Percentiles rank a stretch among this genome's conserved stretches.
Conservation (phyloP, 1,284 basidiomycete genomes). For the Ustilago cynodontis region DNA sequence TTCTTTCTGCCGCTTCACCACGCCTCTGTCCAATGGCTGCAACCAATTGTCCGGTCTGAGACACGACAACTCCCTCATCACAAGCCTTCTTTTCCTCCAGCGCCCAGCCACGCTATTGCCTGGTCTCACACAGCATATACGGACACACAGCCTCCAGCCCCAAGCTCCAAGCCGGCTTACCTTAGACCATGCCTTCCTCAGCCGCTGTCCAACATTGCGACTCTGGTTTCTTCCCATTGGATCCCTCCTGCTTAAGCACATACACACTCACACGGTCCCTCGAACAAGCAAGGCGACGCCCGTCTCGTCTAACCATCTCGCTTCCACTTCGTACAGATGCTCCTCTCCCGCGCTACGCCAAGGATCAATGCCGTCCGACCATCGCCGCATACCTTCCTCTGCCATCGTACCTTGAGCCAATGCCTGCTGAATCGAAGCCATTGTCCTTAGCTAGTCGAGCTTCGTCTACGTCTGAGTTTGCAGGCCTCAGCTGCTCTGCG, state of each 20-base stretch:
- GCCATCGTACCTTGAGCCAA: background rate
- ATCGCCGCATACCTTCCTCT: background rate
- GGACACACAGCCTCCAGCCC: background rate
- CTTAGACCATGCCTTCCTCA: background rate
- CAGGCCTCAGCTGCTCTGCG: slow-evolving; percentile 10
- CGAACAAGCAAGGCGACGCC: background rate
- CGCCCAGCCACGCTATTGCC: slow-evolving; percentile 2
- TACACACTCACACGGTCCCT: slow-evolving; percentile 1
- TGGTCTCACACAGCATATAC: background rate
- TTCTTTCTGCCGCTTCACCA: background rate
- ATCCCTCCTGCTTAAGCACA: background rate
- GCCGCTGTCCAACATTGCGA: background rate
- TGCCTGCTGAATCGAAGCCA: background rate
- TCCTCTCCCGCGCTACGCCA: background rate
- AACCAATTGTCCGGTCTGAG: slow-evolving; percentile 2
- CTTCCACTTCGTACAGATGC: background rate
- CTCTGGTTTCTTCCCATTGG: background rate
- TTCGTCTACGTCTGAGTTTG: background rate
- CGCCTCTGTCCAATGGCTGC: too few relatives aligned
- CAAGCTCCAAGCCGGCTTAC: background rate
- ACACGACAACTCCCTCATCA: too few relatives aligned
- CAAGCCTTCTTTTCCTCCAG: slow-evolving; percentile 3
- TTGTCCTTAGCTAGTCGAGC: too few relatives aligned
- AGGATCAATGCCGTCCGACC: background rate
- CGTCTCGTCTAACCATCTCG: slow-evolving; percentile 1